These are phyloP conservation scores for Pseudogymnoascus sp. DNA, from an alignment of 2,329 filamentous ascomycete species.

Conservation along the genomic window DNA sequence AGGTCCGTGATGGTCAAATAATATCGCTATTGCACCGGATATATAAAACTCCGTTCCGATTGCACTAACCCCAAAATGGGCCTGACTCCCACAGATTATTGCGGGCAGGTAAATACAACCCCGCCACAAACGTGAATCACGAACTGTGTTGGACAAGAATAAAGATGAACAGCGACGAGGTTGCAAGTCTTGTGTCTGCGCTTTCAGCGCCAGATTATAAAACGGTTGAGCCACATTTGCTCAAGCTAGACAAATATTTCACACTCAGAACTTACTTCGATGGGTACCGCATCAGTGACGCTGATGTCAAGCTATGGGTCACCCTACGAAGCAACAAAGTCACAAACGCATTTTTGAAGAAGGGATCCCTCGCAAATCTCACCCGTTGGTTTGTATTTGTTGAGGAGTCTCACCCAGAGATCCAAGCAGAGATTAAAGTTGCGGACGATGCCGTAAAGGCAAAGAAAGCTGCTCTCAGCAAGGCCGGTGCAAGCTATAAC, in stretches of 20 bases:
- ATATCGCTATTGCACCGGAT: conserved; percentile 1
- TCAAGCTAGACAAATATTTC: conserved; percentile 77
- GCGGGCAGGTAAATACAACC: conserved; percentile 8
- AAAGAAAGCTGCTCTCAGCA: conserved; percentile 61
- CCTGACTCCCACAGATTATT: conserved; percentile 5
- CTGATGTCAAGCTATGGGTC: conserved; percentile 77
- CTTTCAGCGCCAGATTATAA: conserved; percentile 67
- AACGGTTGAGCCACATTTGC: conserved; percentile 64
- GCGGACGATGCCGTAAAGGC: conserved; percentile 61
- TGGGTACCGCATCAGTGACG: conserved; percentile 68
- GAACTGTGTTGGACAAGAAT: conserved; percentile 1
- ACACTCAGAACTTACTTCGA: conserved; percentile 79
- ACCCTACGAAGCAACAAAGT: conserved; percentile 77
- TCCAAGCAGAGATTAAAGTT: conserved; percentile 61
- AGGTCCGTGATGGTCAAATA: not conserved
- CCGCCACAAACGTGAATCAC: conserved; percentile 5
- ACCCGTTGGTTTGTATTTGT: conserved; percentile 83
- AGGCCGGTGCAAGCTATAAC: conserved; percentile 80
- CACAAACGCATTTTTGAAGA: conserved; percentile 72
- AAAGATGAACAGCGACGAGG: conserved; percentile 51
- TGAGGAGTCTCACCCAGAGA: conserved; percentile 72
- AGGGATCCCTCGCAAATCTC: conserved; percentile 67
- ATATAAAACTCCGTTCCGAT: conserved; percentile 1
- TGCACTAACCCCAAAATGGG: not conserved
- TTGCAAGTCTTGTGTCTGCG: conserved; percentile 43